Base-by-base conservation (phyloP, 805 yeast genomes). In the Candida easanensis region DNA sequence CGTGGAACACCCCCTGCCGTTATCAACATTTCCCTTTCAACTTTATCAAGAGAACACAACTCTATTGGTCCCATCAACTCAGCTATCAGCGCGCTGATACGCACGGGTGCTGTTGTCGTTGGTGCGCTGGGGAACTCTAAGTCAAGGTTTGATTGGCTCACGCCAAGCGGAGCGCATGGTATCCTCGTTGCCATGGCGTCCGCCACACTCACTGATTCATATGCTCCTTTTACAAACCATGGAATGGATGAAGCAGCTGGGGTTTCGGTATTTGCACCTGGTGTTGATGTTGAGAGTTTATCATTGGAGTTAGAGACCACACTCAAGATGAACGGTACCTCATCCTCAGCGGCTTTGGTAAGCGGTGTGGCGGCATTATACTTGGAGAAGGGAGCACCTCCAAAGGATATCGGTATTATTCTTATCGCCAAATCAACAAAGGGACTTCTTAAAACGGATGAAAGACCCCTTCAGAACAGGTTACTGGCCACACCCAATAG, bases 101-200 rank as follows among this genome's bases (percentile, higher is more conserved):
- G 77, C 14, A 69, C 82, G 0, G 97, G 96, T 0, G 58, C 89
- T 27, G 72, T 82, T 1, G 62, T 84, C 21, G 86, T 83, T 13
- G 85, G 71, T 7, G 96, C 97, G 0, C 97, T 96, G 1, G 98
- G 98, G 2, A 90, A 90, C 60, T 73, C 81, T 20, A 78, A 80
- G 51, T 58, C 73, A 7, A 76, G 85, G 54, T 95, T 97, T 0
- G 87, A 95, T 51, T 61, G 69, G 44, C 74, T 80, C 19, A 85
- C 95, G 42, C 97, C 97, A 0, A 93, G 95, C 1, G 82, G 90
- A 30, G 84, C 90, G 2, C 64, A 62, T 1, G 65, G 67, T 30
- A 88, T 84, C 0, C 74, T 88, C 9, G 80, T 95, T 0, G 95
- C 88, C 5, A 97, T 96, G 1, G 95, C 97, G 4, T 77, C 88